These are phyloP conservation scores for Cubamyces sp. DNA, from an alignment of 768 basidiomycete genomes.

Conservation along the genomic window DNA sequence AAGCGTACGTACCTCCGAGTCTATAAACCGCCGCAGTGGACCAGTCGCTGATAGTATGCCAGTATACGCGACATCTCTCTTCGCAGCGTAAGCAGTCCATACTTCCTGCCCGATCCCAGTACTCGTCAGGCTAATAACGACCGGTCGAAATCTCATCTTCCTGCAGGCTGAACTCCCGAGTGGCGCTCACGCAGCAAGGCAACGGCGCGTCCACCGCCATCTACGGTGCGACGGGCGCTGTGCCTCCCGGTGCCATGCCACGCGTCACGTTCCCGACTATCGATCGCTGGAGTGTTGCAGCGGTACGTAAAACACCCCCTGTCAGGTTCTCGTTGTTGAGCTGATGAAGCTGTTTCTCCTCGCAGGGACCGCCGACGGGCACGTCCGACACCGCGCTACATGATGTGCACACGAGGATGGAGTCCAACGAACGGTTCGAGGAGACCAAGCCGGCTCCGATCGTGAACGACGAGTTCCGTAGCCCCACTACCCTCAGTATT, in stretches of 20 bases:
- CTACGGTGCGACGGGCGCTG: background rate
- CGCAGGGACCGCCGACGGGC: background rate
- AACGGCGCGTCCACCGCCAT: conserved; percentile 1
- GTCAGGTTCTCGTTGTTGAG: background rate
- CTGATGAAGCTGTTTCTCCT: background rate
- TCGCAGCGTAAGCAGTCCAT: background rate
- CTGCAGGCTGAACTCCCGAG: background rate
- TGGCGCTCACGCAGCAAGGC: background rate
- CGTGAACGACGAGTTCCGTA: no score
- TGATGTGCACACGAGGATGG: background rate
- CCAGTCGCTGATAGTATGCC: background rate
- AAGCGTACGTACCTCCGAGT: conserved; percentile 5
- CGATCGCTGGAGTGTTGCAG: background rate
- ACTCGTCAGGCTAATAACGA: no score
- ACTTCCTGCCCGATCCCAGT: background rate
- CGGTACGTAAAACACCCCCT: background rate
- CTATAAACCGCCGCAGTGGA: background rate
- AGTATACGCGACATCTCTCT: conserved; percentile 1
- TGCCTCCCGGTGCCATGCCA: background rate
- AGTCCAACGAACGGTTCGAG: background rate
- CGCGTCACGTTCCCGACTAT: background rate
- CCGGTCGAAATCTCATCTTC: no score
- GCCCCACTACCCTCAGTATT: no score
- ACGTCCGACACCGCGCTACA: conserved; percentile 1
- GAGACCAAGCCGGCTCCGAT: background rate